A percentile compares a stretch with the other conserved stretches of the same genome.
Conservation (phyloP, 2,329 filamentous ascomycete species). For the Colletotrichum caudatum region DNA sequence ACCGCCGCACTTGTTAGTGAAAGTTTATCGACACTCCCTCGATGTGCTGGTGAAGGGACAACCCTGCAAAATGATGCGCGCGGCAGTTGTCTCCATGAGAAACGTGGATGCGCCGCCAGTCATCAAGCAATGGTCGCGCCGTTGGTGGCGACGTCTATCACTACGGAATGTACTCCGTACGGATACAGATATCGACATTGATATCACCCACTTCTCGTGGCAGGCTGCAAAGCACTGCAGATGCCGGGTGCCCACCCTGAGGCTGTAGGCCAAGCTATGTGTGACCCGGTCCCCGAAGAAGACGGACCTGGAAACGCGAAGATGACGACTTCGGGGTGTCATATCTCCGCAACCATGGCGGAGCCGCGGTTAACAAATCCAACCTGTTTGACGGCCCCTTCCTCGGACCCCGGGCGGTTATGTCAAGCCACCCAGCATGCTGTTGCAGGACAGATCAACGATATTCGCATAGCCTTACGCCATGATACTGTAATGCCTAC, state of each 20-base stretch:
- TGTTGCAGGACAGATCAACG: not conserved
- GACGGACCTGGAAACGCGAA: not conserved
- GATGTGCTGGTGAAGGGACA: not conserved
- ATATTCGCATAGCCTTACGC: not conserved
- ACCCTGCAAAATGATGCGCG: conserved; percentile 13
- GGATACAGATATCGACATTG: not conserved
- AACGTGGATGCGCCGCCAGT: conserved; percentile 10
- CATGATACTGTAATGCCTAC: no score
- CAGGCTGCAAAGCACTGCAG: not conserved
- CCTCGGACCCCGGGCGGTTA: not conserved
- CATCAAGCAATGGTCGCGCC: not conserved
- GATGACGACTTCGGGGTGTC: not conserved
- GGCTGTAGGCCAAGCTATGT: not conserved
- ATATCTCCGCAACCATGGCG: not conserved
- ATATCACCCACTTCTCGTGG: not conserved
- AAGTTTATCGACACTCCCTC: conserved; percentile 7
- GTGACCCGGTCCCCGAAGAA: not conserved
- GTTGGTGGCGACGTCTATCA: not conserved
- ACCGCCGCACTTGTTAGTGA: not conserved
- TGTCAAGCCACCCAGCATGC: not conserved
- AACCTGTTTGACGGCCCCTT: not conserved
- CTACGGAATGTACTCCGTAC: no score
- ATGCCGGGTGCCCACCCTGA: not conserved
- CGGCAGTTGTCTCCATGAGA: not conserved
- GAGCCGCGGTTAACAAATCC: not conserved